These are phyloP conservation scores for Pyracantha coccinea DNA, from an alignment of 331 rosid species.

Conservation along the genomic window DNA sequence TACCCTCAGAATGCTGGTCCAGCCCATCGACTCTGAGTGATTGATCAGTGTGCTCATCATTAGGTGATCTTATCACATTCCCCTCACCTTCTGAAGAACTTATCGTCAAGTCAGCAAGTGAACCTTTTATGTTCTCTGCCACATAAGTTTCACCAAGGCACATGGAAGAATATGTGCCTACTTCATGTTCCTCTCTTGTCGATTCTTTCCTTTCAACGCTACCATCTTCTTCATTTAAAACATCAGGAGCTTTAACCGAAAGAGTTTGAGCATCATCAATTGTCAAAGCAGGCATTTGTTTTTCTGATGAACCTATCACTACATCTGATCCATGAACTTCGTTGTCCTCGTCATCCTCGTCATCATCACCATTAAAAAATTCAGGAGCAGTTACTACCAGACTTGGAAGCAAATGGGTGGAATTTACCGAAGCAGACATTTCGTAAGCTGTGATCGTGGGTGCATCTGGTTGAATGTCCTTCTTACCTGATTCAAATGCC, in stretches of 20 bases:
- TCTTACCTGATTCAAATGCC: slow-evolving; percentile 35
- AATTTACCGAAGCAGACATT: slow-evolving; percentile 25
- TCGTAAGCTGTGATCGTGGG: slow-evolving; percentile 21
- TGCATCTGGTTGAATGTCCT: slow-evolving; percentile 29
- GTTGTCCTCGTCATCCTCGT: slow-evolving; percentile 49
- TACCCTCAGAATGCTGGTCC: neutral
- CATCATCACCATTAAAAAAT: slow-evolving; percentile 57
- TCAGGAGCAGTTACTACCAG: slow-evolving; percentile 81
- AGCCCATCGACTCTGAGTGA: slow-evolving; percentile 14
- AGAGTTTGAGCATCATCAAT: slow-evolving; percentile 59
- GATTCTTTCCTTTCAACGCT: slow-evolving; percentile 12
- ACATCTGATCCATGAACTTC: slow-evolving; percentile 30
- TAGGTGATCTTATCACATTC: slow-evolving; percentile 9
- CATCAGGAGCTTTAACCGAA: slow-evolving; percentile 46
- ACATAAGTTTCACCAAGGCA: slow-evolving; percentile 20
- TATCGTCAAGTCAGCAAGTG: slow-evolving; percentile 8
- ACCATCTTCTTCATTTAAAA: slow-evolving; percentile 44
- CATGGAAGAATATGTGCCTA: slow-evolving; percentile 12
- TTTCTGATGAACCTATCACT: slow-evolving; percentile 19
- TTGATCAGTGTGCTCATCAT: slow-evolving; percentile 21
- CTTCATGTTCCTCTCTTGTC: slow-evolving; percentile 11
- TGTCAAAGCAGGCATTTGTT: slow-evolving; percentile 34
- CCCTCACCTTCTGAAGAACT: slow-evolving; percentile 18
- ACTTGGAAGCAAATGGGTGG: slow-evolving; percentile 46
- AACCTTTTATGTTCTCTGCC: slow-evolving; percentile 15